Evolutionary conservation across 2,329 filamentous ascomycete genomes (phyloP).

Genomic region (Aspergillaceae sp.): DNA sequence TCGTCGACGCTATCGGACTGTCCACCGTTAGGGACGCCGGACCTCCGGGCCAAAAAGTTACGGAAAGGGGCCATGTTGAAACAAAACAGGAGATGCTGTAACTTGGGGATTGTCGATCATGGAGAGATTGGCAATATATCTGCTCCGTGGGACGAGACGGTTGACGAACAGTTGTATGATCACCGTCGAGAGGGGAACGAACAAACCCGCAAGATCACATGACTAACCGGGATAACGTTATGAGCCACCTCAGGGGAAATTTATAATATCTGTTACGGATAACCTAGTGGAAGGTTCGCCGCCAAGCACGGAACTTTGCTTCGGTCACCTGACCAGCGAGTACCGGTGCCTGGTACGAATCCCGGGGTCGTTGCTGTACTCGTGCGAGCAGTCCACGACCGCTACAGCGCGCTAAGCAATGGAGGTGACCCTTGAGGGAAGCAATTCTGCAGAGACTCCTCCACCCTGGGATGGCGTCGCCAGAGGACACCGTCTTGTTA

Average conservation of each 20-base stretch:
- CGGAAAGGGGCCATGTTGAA: conserved; percentile 57
- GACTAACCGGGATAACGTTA: no score
- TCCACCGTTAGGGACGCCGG: conserved; percentile 35
- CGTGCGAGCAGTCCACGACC: conserved; percentile 48
- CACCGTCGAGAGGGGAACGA: no score
- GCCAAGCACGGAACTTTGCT: conserved; percentile 31
- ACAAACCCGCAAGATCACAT: no score
- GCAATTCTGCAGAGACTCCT: conserved; percentile 51
- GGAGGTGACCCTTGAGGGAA: conserved; percentile 49
- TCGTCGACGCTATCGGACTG: conserved; percentile 44
- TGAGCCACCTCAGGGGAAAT: not conserved
- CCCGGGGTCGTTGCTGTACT: conserved; percentile 46
- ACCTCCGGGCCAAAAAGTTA: conserved; percentile 60
- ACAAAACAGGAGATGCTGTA: not conserved
- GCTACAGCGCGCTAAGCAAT: conserved; percentile 47
- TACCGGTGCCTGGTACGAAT: conserved; percentile 48
- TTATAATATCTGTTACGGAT: conserved; percentile 32
- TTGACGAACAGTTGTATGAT: no score
- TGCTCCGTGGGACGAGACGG: no score
- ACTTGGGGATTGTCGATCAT: no score
- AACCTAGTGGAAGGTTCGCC: conserved; percentile 32
- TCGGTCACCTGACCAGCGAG: conserved; percentile 25
- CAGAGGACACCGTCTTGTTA: conserved; percentile 43
- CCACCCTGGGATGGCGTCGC: conserved; percentile 47
- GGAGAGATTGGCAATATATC: no score